Evolutionary conservation across 2,329 filamentous ascomycete genomes (phyloP).

Genomic region (Lachnellula occidentalis): DNA sequence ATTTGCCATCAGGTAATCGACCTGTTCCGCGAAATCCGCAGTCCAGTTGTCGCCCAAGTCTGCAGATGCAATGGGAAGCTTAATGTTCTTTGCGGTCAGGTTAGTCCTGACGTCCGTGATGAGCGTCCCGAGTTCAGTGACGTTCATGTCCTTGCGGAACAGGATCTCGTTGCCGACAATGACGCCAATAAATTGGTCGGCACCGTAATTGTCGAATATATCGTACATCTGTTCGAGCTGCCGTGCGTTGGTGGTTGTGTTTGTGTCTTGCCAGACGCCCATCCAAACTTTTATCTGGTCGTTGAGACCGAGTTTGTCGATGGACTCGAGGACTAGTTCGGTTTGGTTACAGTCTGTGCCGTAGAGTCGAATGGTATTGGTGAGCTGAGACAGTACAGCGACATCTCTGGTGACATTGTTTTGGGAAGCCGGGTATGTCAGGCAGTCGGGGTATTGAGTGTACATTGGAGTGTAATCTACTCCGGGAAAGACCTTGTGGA

Average conservation of each 20-base stretch:
- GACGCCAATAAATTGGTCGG: slow-evolving; percentile 69
- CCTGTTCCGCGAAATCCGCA: slow-evolving; percentile 56
- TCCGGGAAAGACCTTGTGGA: slow-evolving; percentile 91
- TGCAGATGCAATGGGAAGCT: slow-evolving; percentile 74
- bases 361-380: slow-evolving; percentile 82
- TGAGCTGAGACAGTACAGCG: slow-evolving; percentile 83
- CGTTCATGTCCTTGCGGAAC: slow-evolving; percentile 69
- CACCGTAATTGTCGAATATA: slow-evolving; percentile 66
- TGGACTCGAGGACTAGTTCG: slow-evolving; percentile 81
- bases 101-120: slow-evolving; percentile 67
- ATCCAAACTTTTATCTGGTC: slow-evolving; percentile 82
- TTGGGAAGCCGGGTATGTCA: slow-evolving; percentile 72
- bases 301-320: slow-evolving; percentile 67
- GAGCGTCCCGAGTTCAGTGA: slow-evolving; percentile 55
- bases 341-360: slow-evolving; percentile 98
- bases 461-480: slow-evolving; percentile 94
- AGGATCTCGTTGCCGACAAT: slow-evolving; percentile 79
- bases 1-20: slow-evolving; percentile 92
- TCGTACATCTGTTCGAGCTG: slow-evolving; percentile 81
- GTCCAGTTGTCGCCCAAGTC: slow-evolving; percentile 90
- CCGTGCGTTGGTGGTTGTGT: slow-evolving; percentile 74
- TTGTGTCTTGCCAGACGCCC: slow-evolving; percentile 86
- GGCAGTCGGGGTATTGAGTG: slow-evolving; percentile 81
- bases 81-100: slow-evolving; percentile 58
- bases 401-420: slow-evolving; percentile 93